These are phyloP conservation scores for Ceratorhiza oryzae-sativae DNA, from an alignment of 1,284 basidiomycete genomes.

Conservation along the genomic window DNA sequence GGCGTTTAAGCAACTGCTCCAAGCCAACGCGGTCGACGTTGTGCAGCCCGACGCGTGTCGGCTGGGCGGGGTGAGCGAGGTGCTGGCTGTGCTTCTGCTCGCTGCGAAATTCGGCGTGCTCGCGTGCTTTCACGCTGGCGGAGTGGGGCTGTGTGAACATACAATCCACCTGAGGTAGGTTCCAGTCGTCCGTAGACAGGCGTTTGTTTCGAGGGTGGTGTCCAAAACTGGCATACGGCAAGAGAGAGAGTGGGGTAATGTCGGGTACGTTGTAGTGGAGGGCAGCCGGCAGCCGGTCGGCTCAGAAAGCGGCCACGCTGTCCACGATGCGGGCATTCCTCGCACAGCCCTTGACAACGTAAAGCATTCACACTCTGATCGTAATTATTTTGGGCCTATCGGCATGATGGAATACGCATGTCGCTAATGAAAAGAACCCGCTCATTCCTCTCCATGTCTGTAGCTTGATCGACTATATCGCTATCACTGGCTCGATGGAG, in stretches of 20 bases:
- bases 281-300: neutral
- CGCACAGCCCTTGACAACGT: conserved; percentile 4
- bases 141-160: conserved; percentile 94
- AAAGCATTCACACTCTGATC: conserved; percentile 13
- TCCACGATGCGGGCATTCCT: neutral
- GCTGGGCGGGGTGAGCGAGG: conserved; percentile 90
- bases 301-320: neutral
- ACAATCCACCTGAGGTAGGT: conserved; percentile 67
- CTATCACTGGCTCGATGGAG: conserved; percentile 88
- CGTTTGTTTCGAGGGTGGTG: conserved; percentile 14
- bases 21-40: conserved; percentile 91
- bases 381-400: neutral
- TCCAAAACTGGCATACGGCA: neutral
- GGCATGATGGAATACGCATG: neutral
- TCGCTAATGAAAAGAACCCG: neutral
- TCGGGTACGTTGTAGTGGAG: neutral
- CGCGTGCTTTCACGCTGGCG: conserved; percentile 94
- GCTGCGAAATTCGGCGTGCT: conserved; percentile 84
- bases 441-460: neutral
- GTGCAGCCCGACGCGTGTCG: conserved; percentile 95
- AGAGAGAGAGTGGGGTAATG: neutral
- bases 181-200: neutral
- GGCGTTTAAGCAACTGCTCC: conserved; percentile 93
- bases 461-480: conserved; percentile 90
- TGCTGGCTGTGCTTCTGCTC: conserved; percentile 91